Evolutionary conservation across 352 stramenopile species (phyloP).

Genomic region (Aphanomyces astaci): DNA sequence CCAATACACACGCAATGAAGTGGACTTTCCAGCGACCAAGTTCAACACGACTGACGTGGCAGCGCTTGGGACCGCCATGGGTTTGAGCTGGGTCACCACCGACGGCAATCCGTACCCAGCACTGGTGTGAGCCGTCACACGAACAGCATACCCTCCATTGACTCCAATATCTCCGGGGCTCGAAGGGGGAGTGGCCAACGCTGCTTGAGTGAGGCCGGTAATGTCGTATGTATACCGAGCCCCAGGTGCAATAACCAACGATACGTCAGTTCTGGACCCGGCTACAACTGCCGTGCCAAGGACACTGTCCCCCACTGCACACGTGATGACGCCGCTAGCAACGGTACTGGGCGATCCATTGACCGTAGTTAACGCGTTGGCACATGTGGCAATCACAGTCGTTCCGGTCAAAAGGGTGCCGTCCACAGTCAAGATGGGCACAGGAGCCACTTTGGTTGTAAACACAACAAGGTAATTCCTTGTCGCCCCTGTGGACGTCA

Average conservation of each 20-base stretch:
- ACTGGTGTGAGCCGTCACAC: slow-evolving; percentile 53
- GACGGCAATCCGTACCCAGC: slow-evolving; percentile 58
- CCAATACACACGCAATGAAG: slow-evolving; percentile 84
- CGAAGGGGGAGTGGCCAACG: slow-evolving; percentile 29
- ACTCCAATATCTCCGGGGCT: slow-evolving; percentile 31
- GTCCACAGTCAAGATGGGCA: slow-evolving; percentile 36
- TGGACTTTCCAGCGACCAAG: slow-evolving; percentile 57
- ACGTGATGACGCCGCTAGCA: slow-evolving; percentile 33
- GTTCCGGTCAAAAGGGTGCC: slow-evolving; percentile 32
- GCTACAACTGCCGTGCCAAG: slow-evolving; percentile 32
- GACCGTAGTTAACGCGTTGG: slow-evolving; percentile 28
- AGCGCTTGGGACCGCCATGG: slow-evolving; percentile 70
- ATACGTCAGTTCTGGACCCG: slow-evolving; percentile 32
- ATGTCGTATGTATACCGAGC: slow-evolving; percentile 56
- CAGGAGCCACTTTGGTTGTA: slow-evolving; percentile 31
- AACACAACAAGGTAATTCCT: slow-evolving; percentile 54
- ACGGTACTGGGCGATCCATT: slow-evolving; percentile 29
- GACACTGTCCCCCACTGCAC: slow-evolving; percentile 38
- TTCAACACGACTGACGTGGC: slow-evolving; percentile 63
- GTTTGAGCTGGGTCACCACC: slow-evolving; percentile 65
- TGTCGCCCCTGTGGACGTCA: slow-evolving; percentile 26
- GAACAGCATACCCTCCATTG: slow-evolving; percentile 49
- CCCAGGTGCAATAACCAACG: slow-evolving; percentile 36
- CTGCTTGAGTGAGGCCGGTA: slow-evolving; percentile 34
- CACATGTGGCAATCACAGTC: slow-evolving; percentile 42